Base-by-base conservation (phyloP, 305 asterid species). In the Vinca major region DNA sequence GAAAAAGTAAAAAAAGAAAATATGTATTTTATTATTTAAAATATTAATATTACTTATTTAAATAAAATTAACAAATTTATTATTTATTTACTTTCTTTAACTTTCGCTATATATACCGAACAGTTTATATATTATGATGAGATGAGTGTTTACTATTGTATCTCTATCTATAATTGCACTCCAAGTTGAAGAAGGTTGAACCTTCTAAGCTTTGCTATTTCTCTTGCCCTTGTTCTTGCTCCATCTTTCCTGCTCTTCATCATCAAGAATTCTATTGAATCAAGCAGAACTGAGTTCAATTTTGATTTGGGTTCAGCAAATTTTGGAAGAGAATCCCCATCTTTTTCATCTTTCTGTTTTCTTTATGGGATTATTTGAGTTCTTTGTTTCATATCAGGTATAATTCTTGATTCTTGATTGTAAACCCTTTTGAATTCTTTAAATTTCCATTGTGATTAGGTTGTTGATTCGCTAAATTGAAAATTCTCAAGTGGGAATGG, bases 361-460 rank as follows among this genome's bases (percentile, higher is more conserved):
- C 36, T 54, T 43, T 67, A 84, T 87, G 90, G 86, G 76, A 74
- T 62, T 64, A 60, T 62, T 72, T 55, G 71, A 71, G 2, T 68
- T 66, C 81, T 77, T 81, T 72, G 82, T 75, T 78, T 60, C 72
- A 13, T 70, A 70, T 61, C 76, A 85, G 91, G 92, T 85, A 57
- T 56, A 70, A 40, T 75, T 73, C 40, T 78, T 79, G 78, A 40
- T 75, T 73, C 21, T 78, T 79, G 78, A 71, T 63, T 63, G 60
- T 17, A 45, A 21, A 36, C 54, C 26, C 49, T 33, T 61, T 1
- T 36, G 12, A 60, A 33, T 50, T 70, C 17, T 44, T 4, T 43
- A 33, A 64, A 65, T 52, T 20, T 49, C 21, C 62, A 36, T 65
- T 67, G 39, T 67, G 43, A 56, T 33, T 43, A 37, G 47, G 44